Evolutionary conservation across 331 rosid genomes (phyloP).

Genomic region (Arachis monticola): DNA sequence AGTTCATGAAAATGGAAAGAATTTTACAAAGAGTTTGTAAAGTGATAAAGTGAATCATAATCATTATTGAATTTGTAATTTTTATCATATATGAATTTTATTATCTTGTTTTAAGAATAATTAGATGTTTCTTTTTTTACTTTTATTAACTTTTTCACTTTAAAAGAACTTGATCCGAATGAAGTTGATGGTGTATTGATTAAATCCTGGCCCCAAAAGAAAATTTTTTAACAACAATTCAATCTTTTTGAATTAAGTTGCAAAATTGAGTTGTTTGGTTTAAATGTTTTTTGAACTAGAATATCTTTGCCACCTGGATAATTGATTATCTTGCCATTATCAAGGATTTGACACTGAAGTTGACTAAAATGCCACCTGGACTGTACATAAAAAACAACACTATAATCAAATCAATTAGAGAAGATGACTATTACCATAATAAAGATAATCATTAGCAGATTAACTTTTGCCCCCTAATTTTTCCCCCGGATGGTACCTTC

Average conservation of each 20-base stretch:
- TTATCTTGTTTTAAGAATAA: too few species aligned
- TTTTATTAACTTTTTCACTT: too few species aligned
- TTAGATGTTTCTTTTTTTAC: too few species aligned
- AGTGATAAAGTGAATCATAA: too few species aligned
- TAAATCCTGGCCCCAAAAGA: too few species aligned
- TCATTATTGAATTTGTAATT: too few species aligned
- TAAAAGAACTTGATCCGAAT: too few species aligned
- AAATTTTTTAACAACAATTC: too few species aligned
- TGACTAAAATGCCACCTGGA: conserved; percentile 26
- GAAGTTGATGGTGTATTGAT: too few species aligned
- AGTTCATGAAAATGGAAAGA: too few species aligned
- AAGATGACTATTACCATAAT: background rate
- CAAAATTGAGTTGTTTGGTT: background rate
- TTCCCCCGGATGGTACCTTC: background rate
- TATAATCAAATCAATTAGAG: background rate
- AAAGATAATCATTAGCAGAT: conserved; percentile 21
- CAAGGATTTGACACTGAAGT: conserved; percentile 33
- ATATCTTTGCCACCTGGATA: background rate
- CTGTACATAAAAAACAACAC: background rate
- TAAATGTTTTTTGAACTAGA: background rate
- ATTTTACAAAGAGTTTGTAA: too few species aligned
- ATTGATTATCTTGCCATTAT: conserved; percentile 29
- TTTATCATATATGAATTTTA: too few species aligned
- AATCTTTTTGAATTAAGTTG: background rate
- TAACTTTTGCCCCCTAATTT: background rate